Conservation (phyloP, 2,329 filamentous ascomycete species). For the Penicillium frequentans region DNA sequence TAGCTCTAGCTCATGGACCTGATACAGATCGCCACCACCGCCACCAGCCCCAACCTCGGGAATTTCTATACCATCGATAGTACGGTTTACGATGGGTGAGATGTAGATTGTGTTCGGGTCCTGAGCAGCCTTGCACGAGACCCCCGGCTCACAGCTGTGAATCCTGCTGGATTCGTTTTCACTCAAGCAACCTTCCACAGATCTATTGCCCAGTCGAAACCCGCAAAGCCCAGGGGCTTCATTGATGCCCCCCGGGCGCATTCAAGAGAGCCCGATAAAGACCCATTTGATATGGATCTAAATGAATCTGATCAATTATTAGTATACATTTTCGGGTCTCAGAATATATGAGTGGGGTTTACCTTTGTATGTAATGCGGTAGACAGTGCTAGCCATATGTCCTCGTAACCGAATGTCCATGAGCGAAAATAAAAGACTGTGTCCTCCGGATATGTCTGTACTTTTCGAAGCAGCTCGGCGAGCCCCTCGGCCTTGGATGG, state of each 20-base stretch:
- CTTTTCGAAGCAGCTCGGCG: slow-evolving; percentile 68
- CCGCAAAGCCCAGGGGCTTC: slow-evolving; percentile 71
- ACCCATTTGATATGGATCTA: slow-evolving; percentile 75
- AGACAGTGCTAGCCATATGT: slow-evolving; percentile 83
- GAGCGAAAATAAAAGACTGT: slow-evolving; percentile 82
- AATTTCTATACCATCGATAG: slow-evolving; percentile 59
- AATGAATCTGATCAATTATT: slow-evolving; percentile 60
- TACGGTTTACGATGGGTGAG: slow-evolving; percentile 70
- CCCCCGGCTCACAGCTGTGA: slow-evolving; percentile 81
- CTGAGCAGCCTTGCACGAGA: slow-evolving; percentile 44
- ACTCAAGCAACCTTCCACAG: slow-evolving; percentile 71
- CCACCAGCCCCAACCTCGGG: slow-evolving; percentile 76
- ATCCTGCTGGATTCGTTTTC: slow-evolving; percentile 62
- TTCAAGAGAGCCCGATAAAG: slow-evolving; percentile 66
- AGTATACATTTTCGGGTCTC: neutral
- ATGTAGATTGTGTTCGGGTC: slow-evolving; percentile 67
- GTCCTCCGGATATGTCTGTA: slow-evolving; percentile 66
- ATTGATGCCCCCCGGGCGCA: slow-evolving; percentile 43
- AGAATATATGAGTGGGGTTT: neutral
- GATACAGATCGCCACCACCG: slow-evolving; percentile 72
- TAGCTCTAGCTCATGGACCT: slow-evolving; percentile 65
- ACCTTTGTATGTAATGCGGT: slow-evolving; percentile 66
- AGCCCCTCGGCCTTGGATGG: slow-evolving; percentile 73
- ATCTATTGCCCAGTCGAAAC: slow-evolving; percentile 71
- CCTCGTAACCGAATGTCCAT: slow-evolving; percentile 93